Conservation (phyloP, 2,329 filamentous ascomycete species). For the Cladophialophora immunda region DNA sequence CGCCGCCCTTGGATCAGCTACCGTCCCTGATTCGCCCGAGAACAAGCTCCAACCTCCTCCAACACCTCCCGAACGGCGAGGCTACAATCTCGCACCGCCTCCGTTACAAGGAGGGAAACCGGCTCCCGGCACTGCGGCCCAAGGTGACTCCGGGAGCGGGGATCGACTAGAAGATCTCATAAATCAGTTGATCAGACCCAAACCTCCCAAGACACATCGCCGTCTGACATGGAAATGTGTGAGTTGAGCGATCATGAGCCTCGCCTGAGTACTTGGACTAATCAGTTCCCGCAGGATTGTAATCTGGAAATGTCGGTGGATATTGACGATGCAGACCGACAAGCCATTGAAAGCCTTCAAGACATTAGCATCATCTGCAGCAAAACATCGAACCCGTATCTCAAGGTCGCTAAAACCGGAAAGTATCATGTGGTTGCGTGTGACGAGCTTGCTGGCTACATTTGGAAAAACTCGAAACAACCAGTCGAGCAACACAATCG, state of each 20-base stretch:
- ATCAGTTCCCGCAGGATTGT: constrained; percentile 36
- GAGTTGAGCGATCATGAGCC: constrained; percentile 22
- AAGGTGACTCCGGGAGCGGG: constrained; percentile 30
- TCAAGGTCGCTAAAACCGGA: constrained; percentile 39
- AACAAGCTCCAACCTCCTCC: constrained; percentile 29
- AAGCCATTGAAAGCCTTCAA: constrained; percentile 38
- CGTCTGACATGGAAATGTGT: constrained; percentile 42
- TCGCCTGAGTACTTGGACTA: constrained; percentile 6
- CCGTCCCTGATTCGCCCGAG: constrained; percentile 30
- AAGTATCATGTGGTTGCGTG: constrained; percentile 41
- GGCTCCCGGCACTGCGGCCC: constrained; percentile 23
- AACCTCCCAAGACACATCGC: constrained; percentile 40
- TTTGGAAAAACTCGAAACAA: constrained; percentile 37
- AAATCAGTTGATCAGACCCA: constrained; percentile 41
- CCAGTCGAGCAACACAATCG: constrained; percentile 34
- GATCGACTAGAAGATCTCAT: constrained; percentile 42
- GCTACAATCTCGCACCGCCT: constrained; percentile 40
- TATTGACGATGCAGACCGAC: constrained; percentile 40
- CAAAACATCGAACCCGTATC: constrained; percentile 39
- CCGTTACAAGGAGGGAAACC: constrained; percentile 29
- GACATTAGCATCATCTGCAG: constrained; percentile 42
- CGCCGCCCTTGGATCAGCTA: constrained; percentile 19
- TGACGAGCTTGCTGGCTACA: constrained; percentile 38
- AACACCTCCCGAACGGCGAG: constrained; percentile 33
- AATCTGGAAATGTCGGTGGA: constrained; percentile 40